Evolutionary conservation across 192 early-diverging fungal species (phyloP).

Genomic region (Thamnidium elegans): DNA sequence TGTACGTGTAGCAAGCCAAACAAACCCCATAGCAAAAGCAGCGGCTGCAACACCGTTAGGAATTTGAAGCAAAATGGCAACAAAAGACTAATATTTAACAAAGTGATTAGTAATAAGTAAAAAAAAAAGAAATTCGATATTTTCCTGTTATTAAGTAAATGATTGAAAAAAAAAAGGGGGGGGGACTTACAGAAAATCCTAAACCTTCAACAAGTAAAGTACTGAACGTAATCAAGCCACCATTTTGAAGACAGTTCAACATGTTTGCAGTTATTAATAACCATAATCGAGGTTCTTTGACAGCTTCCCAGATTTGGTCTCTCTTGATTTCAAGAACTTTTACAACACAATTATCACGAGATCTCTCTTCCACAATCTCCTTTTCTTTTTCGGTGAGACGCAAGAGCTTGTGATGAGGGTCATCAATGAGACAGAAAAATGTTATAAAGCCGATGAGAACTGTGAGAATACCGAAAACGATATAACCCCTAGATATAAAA

Average conservation of each 20-base stretch:
- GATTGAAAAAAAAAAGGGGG: not conserved
- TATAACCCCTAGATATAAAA: constrained; percentile 20
- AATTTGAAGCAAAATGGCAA: constrained; percentile 11
- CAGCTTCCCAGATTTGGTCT: constrained; percentile 23
- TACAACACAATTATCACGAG: constrained; percentile 19
- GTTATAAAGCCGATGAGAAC: constrained; percentile 8
- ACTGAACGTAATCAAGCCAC: constrained; percentile 23
- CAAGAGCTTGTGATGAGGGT: constrained; percentile 3
- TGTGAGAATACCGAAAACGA: constrained; percentile 25
- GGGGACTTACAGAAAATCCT: constrained; percentile 28
- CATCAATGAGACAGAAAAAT: constrained; percentile 30
- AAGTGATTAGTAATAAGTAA: not conserved
- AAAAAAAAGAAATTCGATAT: constrained; percentile 7
- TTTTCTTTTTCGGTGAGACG: constrained; percentile 20
- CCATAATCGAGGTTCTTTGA: constrained; percentile 28
- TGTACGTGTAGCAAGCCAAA: not conserved
- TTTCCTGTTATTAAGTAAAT: not conserved
- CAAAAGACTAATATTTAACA: not conserved
- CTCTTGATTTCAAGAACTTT: not conserved
- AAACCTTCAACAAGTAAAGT: constrained; percentile 15
- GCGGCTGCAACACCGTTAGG: constrained; percentile 3
- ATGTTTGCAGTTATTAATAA: not conserved
- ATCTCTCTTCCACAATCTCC: constrained; percentile 22
- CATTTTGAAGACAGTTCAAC: constrained; percentile 18
- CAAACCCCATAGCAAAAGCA: not conserved